Percentiles rank a stretch among this genome's conserved stretches.
Evolutionary conservation across 371 early-diverging fungal genomes (phyloP).

Genomic region (Lichtheimia hyalospora): DNA sequence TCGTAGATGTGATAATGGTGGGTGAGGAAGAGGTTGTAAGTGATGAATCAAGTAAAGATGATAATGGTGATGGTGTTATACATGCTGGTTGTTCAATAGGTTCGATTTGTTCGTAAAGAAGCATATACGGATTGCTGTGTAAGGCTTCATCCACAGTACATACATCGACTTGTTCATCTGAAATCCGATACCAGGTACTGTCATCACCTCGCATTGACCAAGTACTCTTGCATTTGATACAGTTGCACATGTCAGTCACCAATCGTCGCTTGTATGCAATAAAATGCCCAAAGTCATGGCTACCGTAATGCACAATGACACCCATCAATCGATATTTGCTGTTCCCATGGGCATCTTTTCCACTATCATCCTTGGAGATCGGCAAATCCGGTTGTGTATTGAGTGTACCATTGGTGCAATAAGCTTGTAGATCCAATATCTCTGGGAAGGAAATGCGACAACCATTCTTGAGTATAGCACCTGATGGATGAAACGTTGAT

Average conservation of each 20-base stretch:
- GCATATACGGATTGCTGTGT: conserved; percentile 83
- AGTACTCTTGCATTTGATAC: conserved; percentile 14
- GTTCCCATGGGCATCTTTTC: background rate
- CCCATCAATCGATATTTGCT: conserved; percentile 72
- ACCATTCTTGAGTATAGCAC: conserved; percentile 66
- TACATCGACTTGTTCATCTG: conserved; percentile 82
- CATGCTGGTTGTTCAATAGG: too few species aligned
- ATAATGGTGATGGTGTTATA: too few species aligned
- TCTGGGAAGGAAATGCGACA: conserved; percentile 62
- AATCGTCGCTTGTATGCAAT: conserved; percentile 80
- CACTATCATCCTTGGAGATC: conserved; percentile 36
- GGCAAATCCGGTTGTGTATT: conserved; percentile 53
- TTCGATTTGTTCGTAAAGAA: conserved; percentile 60
- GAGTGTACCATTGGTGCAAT: conserved; percentile 53
- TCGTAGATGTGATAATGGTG: too few species aligned
- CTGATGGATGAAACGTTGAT: conserved; percentile 62
- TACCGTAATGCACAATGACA: conserved; percentile 83
- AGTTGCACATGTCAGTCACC: conserved; percentile 31
- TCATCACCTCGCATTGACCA: conserved; percentile 8
- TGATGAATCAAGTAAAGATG: too few species aligned
- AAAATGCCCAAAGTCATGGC: conserved; percentile 91
- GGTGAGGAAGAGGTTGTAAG: too few species aligned
- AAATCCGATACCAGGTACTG: conserved; percentile 69
- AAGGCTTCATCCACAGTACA: conserved; percentile 68
- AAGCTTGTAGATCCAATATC: conserved; percentile 61